Conservation (phyloP, 2,329 filamentous ascomycete species). For the Kalmusia sp. region DNA sequence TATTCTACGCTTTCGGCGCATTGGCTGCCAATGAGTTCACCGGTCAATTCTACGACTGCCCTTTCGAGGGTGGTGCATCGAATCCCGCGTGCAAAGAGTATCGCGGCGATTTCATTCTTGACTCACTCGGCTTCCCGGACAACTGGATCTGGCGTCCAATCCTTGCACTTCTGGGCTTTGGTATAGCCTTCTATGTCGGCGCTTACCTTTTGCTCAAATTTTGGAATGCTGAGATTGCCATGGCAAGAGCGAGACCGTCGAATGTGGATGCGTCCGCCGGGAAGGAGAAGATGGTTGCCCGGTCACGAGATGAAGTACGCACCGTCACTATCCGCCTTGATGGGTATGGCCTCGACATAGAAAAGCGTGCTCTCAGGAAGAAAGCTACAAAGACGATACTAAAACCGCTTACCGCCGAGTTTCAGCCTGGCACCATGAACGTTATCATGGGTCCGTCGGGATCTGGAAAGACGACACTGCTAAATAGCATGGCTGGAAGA, state of each 20-base stretch:
- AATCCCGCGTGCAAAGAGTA: slow-evolving; percentile 74
- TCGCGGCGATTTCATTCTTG: slow-evolving; percentile 72
- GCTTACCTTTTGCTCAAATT: slow-evolving; percentile 70
- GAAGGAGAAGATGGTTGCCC: slow-evolving; percentile 71
- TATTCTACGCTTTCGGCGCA: slow-evolving; percentile 70
- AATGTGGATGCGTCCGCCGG: slow-evolving; percentile 69
- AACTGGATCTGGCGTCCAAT: slow-evolving; percentile 74
- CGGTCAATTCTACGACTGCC: slow-evolving; percentile 76
- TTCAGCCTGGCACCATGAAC: slow-evolving; percentile 73
- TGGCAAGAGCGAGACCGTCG: slow-evolving; percentile 65
- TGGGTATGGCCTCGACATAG: slow-evolving; percentile 68
- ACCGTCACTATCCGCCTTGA: slow-evolving; percentile 71
- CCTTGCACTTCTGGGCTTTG: slow-evolving; percentile 67
- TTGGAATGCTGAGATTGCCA: slow-evolving; percentile 71
- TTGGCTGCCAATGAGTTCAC: slow-evolving; percentile 76
- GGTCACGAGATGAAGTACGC: slow-evolving; percentile 61
- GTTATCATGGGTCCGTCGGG: slow-evolving; percentile 83
- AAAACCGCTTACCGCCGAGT: slow-evolving; percentile 70
- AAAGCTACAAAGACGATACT: slow-evolving; percentile 64
- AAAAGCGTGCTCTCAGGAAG: slow-evolving; percentile 64
- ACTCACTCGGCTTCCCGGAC: slow-evolving; percentile 70
- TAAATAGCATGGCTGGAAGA: slow-evolving; percentile 75
- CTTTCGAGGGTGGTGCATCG: slow-evolving; percentile 64
- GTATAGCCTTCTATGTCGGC: slow-evolving; percentile 66
- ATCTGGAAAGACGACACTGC: slow-evolving; percentile 76